Conservation (phyloP, 768 basidiomycete species). For the Lentinula boryana region DNA sequence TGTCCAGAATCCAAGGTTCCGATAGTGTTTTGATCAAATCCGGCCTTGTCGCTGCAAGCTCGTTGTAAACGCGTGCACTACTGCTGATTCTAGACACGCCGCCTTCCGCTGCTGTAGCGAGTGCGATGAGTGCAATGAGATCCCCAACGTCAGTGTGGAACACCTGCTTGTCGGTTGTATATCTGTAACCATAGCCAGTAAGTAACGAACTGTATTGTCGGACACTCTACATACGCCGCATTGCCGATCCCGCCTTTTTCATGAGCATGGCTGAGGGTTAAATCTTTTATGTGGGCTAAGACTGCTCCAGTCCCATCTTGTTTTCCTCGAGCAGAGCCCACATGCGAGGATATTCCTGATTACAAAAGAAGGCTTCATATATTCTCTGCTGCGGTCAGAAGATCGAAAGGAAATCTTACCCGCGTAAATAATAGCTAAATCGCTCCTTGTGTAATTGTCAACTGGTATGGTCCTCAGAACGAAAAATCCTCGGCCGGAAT, state of each 20-base stretch:
- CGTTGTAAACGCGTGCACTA: slow-evolving; percentile 37
- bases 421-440: slow-evolving; percentile 38
- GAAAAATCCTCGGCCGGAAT: slow-evolving; percentile 42
- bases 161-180: slow-evolving; percentile 44
- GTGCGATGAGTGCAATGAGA: slow-evolving; percentile 36
- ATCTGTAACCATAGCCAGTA: slow-evolving; percentile 6
- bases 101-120: slow-evolving; percentile 36
- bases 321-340: slow-evolving; percentile 35
- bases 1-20: slow-evolving; percentile 38
- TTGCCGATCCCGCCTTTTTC: slow-evolving; percentile 35
- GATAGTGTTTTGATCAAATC: slow-evolving; percentile 35
- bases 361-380: not conserved
- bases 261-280: slow-evolving; percentile 34
- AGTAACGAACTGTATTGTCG: not conserved
- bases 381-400: slow-evolving; percentile 2
- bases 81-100: slow-evolving; percentile 41
- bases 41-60: slow-evolving; percentile 37
- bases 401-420: slow-evolving; percentile 17
- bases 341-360: slow-evolving; percentile 39
- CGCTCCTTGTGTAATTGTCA: slow-evolving; percentile 31
- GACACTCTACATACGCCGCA: slow-evolving; percentile 19
- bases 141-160: slow-evolving; percentile 45
- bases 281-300: slow-evolving; percentile 42
- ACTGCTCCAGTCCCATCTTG: slow-evolving; percentile 39
- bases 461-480: slow-evolving; percentile 40